Evolutionary conservation across 805 yeast species (phyloP).

Genomic region (Cyberlindnera bimundalis): DNA sequence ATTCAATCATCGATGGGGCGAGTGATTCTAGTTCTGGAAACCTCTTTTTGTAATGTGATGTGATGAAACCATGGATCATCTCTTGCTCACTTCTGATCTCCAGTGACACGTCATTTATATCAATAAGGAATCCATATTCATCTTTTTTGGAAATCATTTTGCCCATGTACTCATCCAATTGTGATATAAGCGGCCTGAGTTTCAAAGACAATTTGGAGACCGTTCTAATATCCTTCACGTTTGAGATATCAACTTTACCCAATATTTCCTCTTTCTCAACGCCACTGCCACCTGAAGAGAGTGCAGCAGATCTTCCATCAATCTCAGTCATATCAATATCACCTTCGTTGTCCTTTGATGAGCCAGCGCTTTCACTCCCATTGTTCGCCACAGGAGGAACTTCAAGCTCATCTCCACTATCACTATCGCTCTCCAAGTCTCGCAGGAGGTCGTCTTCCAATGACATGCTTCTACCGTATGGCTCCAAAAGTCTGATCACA

Average conservation of each 20-base stretch:
- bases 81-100: slow-evolving; percentile 54
- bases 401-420: slow-evolving; percentile 10
- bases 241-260: slow-evolving; percentile 9
- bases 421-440: slow-evolving; percentile 34
- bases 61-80: slow-evolving; percentile 46
- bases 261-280: slow-evolving; percentile 11
- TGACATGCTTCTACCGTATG: slow-evolving; percentile 3
- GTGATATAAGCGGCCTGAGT: slow-evolving; percentile 16
- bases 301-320: background rate
- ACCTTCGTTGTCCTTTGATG: slow-evolving; percentile 9
- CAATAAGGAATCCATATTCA: slow-evolving; percentile 49
- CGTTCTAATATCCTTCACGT: slow-evolving; percentile 15
- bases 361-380: background rate
- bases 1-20: slow-evolving; percentile 59
- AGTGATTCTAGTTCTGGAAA: slow-evolving; percentile 72
- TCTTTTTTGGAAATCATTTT: slow-evolving; percentile 22
- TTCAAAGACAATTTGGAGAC: slow-evolving; percentile 14
- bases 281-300: slow-evolving; percentile 16
- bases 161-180: slow-evolving; percentile 18
- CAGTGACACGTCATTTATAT: slow-evolving; percentile 51
- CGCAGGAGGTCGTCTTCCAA: slow-evolving; percentile 27
- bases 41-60: slow-evolving; percentile 49
- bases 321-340: slow-evolving; percentile 7
- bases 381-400: no score
- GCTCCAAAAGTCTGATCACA: no score